A percentile compares a stretch with the other conserved stretches of the same genome.
Evolutionary conservation across 768 basidiomycete genomes (phyloP).

Genomic region (Termitomyces sp.): DNA sequence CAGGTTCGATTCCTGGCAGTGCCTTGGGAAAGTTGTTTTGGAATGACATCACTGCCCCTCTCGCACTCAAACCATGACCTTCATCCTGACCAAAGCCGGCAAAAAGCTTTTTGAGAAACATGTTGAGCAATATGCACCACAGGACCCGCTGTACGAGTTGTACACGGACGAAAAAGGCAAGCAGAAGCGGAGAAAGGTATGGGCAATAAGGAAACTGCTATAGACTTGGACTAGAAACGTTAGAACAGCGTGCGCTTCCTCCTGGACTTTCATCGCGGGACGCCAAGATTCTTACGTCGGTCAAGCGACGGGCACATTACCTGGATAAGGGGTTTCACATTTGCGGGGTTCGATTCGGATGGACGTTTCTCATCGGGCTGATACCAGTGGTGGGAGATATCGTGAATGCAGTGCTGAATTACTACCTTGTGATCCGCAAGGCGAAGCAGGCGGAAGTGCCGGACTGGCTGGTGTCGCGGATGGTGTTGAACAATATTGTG

Average conservation of each 20-base stretch:
- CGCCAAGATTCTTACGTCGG: slow-evolving; percentile 62
- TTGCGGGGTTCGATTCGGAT: slow-evolving; percentile 81
- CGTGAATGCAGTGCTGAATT: slow-evolving; percentile 59
- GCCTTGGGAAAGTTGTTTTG: too few species aligned
- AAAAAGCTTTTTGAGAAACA: slow-evolving; percentile 61
- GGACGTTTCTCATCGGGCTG: slow-evolving; percentile 77
- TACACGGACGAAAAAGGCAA: slow-evolving; percentile 53
- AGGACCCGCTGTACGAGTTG: slow-evolving; percentile 70
- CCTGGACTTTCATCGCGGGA: slow-evolving; percentile 79
- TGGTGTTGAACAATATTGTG: slow-evolving; percentile 74
- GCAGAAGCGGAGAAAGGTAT: slow-evolving; percentile 52
- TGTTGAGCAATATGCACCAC: slow-evolving; percentile 59
- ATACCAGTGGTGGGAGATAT: slow-evolving; percentile 68
- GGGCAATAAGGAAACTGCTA: too few species aligned
- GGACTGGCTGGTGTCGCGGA: slow-evolving; percentile 58
- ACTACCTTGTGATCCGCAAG: slow-evolving; percentile 71
- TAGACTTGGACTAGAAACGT: too few species aligned
- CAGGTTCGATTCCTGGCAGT: slow-evolving; percentile 5
- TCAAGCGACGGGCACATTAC: slow-evolving; percentile 74
- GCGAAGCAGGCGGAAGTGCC: slow-evolving; percentile 68
- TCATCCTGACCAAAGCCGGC: slow-evolving; percentile 40
- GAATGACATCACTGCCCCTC: too few species aligned
- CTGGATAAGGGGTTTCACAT: slow-evolving; percentile 84
- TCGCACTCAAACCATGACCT: slow-evolving; percentile 18
- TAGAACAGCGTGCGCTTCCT: slow-evolving; percentile 55